Evolutionary conservation across 2,329 filamentous ascomycete genomes (phyloP), one percentile per base, ranked within the genome.

Genomic region (Aspergillus sp.): DNA sequence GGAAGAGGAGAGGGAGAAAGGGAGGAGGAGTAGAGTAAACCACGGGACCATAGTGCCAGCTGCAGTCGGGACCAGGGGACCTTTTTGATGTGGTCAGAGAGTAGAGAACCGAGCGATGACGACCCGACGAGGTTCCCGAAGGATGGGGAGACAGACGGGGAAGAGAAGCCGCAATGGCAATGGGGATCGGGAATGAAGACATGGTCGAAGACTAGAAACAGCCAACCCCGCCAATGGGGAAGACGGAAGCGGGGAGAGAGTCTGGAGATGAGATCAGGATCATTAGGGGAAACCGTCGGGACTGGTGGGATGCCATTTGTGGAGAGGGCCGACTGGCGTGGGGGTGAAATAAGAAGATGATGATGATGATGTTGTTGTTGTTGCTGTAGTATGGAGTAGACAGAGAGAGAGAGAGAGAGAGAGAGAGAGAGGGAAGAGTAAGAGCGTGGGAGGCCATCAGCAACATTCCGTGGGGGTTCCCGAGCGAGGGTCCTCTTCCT

Each of bases 181-280:
- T 21, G 43, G 54, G 43, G 43, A 56, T 36, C 55, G 30, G 48
- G 55, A 50, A 30, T 45, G 25, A 28, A 28, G 25, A 28, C 25
- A 28, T 28, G 25, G 25, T 28, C 1, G 25, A 28, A 28, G 25
- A 28, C 25, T 28, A 28, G 7, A 28, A 28, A 28, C 25, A 28
- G 25, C 45, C 15, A 49, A 5, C 47, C 47, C 47, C 47, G 52
- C 63, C 63, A 63, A 64, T 65, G 38, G 60, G 41, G 58, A 36
- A 58, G 47, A 47, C 58, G 48, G 57, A 47, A 51, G 62, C 52
- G 52, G 52, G 52, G 52, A 43, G 25, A 45, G 23, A 45, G 53
- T 55, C 53, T 55, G 53, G 53, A 45, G 39, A 55, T 45, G 28
- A 45, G 23, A 39, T 55, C 39, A 45, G 43, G 53, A 53, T 45